phyloP scores from a whole-genome alignment of 2,329 filamentous ascomycete genomes.

The Didymella glomerata region DNA sequence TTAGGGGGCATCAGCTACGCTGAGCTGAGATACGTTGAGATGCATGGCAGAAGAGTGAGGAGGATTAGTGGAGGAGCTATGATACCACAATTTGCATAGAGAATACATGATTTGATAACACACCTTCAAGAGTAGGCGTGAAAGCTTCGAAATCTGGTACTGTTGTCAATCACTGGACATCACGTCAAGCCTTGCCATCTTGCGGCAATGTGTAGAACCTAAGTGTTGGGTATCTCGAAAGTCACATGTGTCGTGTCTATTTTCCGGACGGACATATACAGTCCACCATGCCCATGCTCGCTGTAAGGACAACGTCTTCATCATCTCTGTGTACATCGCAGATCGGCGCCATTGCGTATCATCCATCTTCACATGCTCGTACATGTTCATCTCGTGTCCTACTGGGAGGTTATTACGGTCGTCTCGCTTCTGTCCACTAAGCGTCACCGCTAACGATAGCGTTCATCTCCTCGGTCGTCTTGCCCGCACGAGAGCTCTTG shows the following conservation, averaged over 20 bases:
- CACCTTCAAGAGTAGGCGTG: too few species aligned
- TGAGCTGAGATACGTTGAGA: background rate
- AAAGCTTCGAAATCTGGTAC: too few species aligned
- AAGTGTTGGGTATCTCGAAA: slow-evolving; percentile 35
- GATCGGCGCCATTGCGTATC: background rate
- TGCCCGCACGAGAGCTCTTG: slow-evolving; percentile 53
- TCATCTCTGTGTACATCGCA: background rate
- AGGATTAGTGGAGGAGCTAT: slow-evolving; percentile 2
- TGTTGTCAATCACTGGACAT: background rate
- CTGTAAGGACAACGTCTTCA: slow-evolving; percentile 8
- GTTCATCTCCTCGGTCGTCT: slow-evolving; percentile 52
- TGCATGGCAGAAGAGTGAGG: too few species aligned
- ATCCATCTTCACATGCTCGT: slow-evolving; percentile 6
- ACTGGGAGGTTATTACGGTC: background rate
- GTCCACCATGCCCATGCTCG: slow-evolving; percentile 19
- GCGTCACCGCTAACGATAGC: slow-evolving; percentile 13
- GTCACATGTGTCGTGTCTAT: slow-evolving; percentile 26
- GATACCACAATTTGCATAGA: slow-evolving; percentile 23
- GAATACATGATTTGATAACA: background rate
- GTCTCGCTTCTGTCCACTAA: background rate
- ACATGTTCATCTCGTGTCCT: background rate
- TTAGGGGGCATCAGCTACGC: background rate
- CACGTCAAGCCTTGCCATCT: background rate
- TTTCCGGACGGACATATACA: slow-evolving; percentile 4
- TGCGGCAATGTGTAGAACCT: background rate